Evolutionary conservation across 2,329 filamentous ascomycete genomes (phyloP).

Genomic region (Ceratocystis ficicola): DNA sequence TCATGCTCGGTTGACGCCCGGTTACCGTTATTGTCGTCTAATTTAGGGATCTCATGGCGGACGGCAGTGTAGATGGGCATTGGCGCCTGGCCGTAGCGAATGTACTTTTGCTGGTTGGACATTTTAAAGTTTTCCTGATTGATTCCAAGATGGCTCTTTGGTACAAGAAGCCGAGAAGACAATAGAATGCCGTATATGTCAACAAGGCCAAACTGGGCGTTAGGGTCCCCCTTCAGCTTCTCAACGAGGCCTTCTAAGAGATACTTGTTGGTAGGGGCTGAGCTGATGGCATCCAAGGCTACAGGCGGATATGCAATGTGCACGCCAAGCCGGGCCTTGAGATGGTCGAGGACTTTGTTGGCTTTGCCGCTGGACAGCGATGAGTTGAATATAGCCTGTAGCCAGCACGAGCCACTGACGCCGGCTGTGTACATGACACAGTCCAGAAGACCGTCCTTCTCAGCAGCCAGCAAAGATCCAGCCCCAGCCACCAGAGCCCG

Average conservation of each 20-base stretch:
- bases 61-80: slow-evolving; percentile 94
- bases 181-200: slow-evolving; percentile 85
- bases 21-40: slow-evolving; percentile 28
- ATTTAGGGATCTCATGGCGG: slow-evolving; percentile 74
- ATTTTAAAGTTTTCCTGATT: slow-evolving; percentile 72
- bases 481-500: slow-evolving; percentile 79
- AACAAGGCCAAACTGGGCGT: slow-evolving; percentile 74
- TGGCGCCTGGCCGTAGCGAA: slow-evolving; percentile 68
- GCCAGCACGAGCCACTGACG: slow-evolving; percentile 92
- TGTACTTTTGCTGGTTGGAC: slow-evolving; percentile 68
- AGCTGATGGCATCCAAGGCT: slow-evolving; percentile 68
- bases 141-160: slow-evolving; percentile 54
- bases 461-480: slow-evolving; percentile 71
- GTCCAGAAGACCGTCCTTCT: slow-evolving; percentile 81
- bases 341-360: slow-evolving; percentile 60
- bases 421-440: slow-evolving; percentile 91
- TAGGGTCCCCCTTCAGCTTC: slow-evolving; percentile 71
- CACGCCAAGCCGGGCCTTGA: slow-evolving; percentile 71
- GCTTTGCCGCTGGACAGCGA: slow-evolving; percentile 60
- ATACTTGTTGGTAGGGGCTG: slow-evolving; percentile 84
- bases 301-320: slow-evolving; percentile 89
- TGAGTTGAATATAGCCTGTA: slow-evolving; percentile 77
- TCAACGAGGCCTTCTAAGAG: slow-evolving; percentile 81
- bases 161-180: slow-evolving; percentile 72
- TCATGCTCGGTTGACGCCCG: slow-evolving; percentile 33